phyloP scores from a whole-genome alignment of 148 eudicot genomes.

The Chenopodium suecicum region DNA sequence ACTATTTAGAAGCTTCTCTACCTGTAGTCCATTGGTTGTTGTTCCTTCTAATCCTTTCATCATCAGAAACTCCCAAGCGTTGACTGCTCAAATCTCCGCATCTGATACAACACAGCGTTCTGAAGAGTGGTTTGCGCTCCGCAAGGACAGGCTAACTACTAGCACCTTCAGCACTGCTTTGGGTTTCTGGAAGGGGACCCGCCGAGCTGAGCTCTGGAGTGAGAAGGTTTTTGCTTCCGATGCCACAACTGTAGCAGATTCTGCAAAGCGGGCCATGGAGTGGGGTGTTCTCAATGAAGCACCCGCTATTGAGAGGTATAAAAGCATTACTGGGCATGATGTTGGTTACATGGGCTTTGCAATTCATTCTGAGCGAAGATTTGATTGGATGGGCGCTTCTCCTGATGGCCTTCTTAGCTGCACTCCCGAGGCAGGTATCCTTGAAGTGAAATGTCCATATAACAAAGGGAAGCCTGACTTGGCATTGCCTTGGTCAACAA shows the following conservation, averaged over 20 bases:
- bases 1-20: constrained; percentile 39
- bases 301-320: constrained; percentile 70
- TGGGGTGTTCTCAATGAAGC: constrained; percentile 85
- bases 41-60: constrained; percentile 29
- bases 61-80: constrained; percentile 22
- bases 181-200: constrained; percentile 84
- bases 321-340: constrained; percentile 73
- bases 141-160: constrained; percentile 78
- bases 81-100: constrained; percentile 40
- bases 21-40: constrained; percentile 33
- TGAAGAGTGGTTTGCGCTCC: constrained; percentile 91
- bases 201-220: constrained; percentile 75
- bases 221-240: constrained; percentile 69
- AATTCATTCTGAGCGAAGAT: constrained; percentile 61
- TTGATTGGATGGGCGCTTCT: constrained; percentile 83
- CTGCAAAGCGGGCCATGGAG: constrained; percentile 60
- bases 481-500: constrained; percentile 71
- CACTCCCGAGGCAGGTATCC: constrained; percentile 62
- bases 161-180: constrained; percentile 89
- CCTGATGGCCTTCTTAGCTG: constrained; percentile 86
- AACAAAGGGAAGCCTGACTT: constrained; percentile 71
- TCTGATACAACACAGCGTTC: constrained; percentile 74
- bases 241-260: constrained; percentile 22
- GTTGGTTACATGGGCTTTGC: constrained; percentile 76
- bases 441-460: constrained; percentile 91